phyloP scores from a whole-genome alignment of 2,329 filamentous ascomycete species.

The Sporothrix protearum region DNA sequence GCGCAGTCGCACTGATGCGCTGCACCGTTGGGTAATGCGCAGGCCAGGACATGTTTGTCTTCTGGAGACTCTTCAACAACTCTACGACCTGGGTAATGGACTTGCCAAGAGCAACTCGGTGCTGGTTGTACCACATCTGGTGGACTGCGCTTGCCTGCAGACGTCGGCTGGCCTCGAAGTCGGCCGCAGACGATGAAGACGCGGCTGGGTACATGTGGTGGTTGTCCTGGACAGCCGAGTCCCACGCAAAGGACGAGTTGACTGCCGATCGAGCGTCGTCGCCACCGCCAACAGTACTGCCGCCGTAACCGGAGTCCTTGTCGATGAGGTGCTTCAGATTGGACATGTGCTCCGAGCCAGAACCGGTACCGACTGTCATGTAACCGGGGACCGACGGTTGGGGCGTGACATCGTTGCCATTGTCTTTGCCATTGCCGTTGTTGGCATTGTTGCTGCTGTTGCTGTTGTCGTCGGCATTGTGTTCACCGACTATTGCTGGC shows the following conservation, averaged over 20 bases:
- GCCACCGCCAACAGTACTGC: constrained; percentile 67
- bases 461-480: constrained; percentile 31
- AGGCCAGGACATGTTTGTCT: constrained; percentile 89
- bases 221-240: constrained; percentile 46
- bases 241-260: constrained; percentile 41
- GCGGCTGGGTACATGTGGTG: constrained; percentile 43
- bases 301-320: constrained; percentile 87
- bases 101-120: constrained; percentile 79
- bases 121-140: constrained; percentile 92
- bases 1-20: constrained; percentile 47
- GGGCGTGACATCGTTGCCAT: constrained; percentile 29
- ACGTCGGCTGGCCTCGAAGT: constrained; percentile 61
- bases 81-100: constrained; percentile 86
- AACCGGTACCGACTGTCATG: constrained; percentile 83
- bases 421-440: constrained; percentile 32
- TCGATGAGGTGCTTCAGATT: constrained; percentile 79
- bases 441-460: constrained; percentile 29
- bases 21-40: constrained; percentile 90
- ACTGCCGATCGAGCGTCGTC: constrained; percentile 23
- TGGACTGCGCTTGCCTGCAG: constrained; percentile 78
- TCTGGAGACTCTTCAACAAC: constrained; percentile 72
- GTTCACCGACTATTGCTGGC: constrained; percentile 19
- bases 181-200: constrained; percentile 25
- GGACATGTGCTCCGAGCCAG: constrained; percentile 75
- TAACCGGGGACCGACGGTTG: constrained; percentile 45